Evolutionary conservation across 805 yeast genomes (phyloP).

Genomic region (Candida takata): DNA sequence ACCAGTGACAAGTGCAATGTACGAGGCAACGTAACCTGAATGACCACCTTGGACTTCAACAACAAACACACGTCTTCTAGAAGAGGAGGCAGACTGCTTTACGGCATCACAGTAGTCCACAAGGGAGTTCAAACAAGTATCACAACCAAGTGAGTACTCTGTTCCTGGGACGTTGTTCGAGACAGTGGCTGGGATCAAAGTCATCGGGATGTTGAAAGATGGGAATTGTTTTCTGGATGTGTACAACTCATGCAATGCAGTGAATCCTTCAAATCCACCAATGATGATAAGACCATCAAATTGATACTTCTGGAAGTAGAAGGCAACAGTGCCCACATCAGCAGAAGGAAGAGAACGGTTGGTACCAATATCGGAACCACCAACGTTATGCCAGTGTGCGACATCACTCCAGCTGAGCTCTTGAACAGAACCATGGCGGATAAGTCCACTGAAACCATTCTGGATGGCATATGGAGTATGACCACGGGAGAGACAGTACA

Average conservation of each 20-base stretch:
- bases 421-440: slow-evolving; percentile 79
- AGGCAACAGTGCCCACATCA: slow-evolving; percentile 88
- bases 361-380: slow-evolving; percentile 97
- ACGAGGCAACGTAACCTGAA: slow-evolving; percentile 88
- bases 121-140: slow-evolving; percentile 88
- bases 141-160: slow-evolving; percentile 91
- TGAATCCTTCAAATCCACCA: slow-evolving; percentile 98
- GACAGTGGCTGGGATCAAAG: slow-evolving; percentile 89
- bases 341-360: slow-evolving; percentile 76
- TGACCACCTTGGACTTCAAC: slow-evolving; percentile 98
- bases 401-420: slow-evolving; percentile 78
- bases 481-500: slow-evolving; percentile 83
- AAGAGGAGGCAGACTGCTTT: slow-evolving; percentile 90
- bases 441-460: slow-evolving; percentile 89
- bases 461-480: slow-evolving; percentile 87
- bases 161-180: slow-evolving; percentile 99
- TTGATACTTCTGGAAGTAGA: slow-evolving; percentile 79
- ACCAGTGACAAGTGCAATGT: slow-evolving; percentile 78
- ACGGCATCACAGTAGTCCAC: slow-evolving; percentile 92
- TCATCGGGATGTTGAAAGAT: slow-evolving; percentile 89
- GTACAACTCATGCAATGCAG: slow-evolving; percentile 73
- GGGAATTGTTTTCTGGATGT: slow-evolving; percentile 76
- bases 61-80: slow-evolving; percentile 90
- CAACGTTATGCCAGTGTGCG: slow-evolving; percentile 80
- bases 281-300: slow-evolving; percentile 86